Evolutionary conservation across 108 stramenopile species (phyloP).

Genomic region (Cylindrotheca closterium): DNA sequence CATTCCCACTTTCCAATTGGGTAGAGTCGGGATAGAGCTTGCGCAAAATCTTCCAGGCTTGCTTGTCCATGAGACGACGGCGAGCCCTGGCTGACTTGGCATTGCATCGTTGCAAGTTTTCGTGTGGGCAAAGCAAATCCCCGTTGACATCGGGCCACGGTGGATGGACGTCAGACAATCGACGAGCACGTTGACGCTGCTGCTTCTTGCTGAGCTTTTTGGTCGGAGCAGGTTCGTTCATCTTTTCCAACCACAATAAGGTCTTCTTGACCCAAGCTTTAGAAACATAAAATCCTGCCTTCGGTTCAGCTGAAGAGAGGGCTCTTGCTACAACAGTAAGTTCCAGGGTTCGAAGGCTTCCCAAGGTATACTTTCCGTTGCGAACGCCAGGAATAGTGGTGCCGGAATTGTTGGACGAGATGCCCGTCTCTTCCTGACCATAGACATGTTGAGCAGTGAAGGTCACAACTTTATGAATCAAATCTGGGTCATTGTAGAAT

Average conservation of each 20-base stretch:
- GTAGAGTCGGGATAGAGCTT: conserved; percentile 82
- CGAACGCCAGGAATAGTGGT: neutral
- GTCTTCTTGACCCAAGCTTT: conserved; percentile 87
- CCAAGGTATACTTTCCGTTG: conserved; percentile 53
- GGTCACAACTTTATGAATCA: conserved; percentile 60
- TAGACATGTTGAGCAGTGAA: conserved; percentile 68
- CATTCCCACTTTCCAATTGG: conserved; percentile 43
- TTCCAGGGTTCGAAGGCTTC: conserved; percentile 85
- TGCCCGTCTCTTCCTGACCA: conserved; percentile 28
- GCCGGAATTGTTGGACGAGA: neutral
- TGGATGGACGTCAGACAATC: conserved; percentile 71
- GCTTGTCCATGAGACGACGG: conserved; percentile 74
- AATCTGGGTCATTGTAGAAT: conserved; percentile 56
- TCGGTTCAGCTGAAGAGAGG: conserved; percentile 76
- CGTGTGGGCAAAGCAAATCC: conserved; percentile 67
- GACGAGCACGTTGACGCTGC: conserved; percentile 61
- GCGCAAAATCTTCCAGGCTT: conserved; percentile 84
- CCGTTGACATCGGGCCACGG: conserved; percentile 84
- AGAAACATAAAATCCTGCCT: conserved; percentile 72
- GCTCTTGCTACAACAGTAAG: conserved; percentile 86
- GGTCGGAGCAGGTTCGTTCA: conserved; percentile 55
- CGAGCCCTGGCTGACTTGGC: conserved; percentile 73
- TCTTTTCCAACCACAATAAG: conserved; percentile 81
- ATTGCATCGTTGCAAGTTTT: conserved; percentile 42
- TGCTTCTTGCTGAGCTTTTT: conserved; percentile 85